Base-by-base conservation (phyloP, 2,329 filamentous ascomycete species). In the Corinectria fuckeliana region DNA sequence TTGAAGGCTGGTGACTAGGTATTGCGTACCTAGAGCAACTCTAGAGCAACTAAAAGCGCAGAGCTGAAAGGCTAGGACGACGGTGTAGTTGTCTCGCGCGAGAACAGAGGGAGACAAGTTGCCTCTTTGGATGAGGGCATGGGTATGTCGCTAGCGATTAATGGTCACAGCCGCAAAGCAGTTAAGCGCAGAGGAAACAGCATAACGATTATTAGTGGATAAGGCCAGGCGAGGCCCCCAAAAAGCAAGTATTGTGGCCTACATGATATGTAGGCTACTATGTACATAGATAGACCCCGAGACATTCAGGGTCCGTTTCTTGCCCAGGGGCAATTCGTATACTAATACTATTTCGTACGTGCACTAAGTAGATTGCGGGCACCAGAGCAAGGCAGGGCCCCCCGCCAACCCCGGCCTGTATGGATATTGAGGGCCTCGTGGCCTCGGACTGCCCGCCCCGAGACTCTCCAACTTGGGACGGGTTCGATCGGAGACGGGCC, bases 21-120 rank as follows among this genome's bases (percentile, higher is more conserved):
- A 36, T 1, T 14, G 18, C 4, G 32, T 36, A 36, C n/a, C 18
- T 36, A 36, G 32, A 36, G 32, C n/a, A 36, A 14, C 32, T 36
- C n/a, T 32, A 45, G 28, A 45, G 45, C 44, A 54, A 32, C 45
- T 44, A 60, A n/a, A 39, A 48, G 48, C 36, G 61, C 50, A 54
- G 20, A 41, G 49, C 36, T 32, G 49, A 39, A 51, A 50, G 38
- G 44, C 51, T 59, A 38, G 49, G 41, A 56, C 53, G 62, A 57
- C 36, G 56, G 61, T 47, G 58, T 61, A 61, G 65, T 67, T 67
- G 34, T 67, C 64, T 64, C 65, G 44, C 34, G 58, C 60, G 64
- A 58, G 36, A 62, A 64, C 51, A 69, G 59, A 36, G 36, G 38
- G 38, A 41, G 42, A 39, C 32, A 50, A 55, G 38, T 41, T 56